These are phyloP conservation scores for Psilocybe azurescens DNA, from an alignment of 768 basidiomycete species.

Conservation along the genomic window DNA sequence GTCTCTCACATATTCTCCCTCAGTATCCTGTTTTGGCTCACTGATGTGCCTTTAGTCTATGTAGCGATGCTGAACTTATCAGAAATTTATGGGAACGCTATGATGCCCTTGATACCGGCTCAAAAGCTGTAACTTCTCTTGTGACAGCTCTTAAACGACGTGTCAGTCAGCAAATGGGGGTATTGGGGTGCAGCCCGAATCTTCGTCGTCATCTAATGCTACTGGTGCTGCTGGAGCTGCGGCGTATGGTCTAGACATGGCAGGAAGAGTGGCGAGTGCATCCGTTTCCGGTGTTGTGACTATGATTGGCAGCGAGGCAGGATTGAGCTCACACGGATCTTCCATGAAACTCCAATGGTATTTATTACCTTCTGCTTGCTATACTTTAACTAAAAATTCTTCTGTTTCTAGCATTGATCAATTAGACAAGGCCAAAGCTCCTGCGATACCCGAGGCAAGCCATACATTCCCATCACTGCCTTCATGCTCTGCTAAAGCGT, in stretches of 20 bases:
- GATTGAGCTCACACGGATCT: slow-evolving; percentile 74
- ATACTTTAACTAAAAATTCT: too few relatives aligned
- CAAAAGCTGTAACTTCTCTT: slow-evolving; percentile 77
- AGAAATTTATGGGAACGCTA: slow-evolving; percentile 82
- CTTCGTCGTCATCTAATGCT: slow-evolving; percentile 13
- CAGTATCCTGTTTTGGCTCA: background rate
- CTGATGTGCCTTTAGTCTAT: slow-evolving; percentile 50
- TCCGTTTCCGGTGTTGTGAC: slow-evolving; percentile 86
- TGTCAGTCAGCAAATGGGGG: slow-evolving; percentile 80
- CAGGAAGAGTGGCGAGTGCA: slow-evolving; percentile 86
- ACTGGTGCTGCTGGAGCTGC: slow-evolving; percentile 40
- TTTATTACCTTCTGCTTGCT: slow-evolving; percentile 20
- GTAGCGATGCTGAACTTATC: slow-evolving; percentile 80
- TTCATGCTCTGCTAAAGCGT: slow-evolving; percentile 73
- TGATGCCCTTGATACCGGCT: slow-evolving; percentile 63
- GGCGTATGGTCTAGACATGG: slow-evolving; percentile 69
- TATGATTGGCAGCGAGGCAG: slow-evolving; percentile 72
- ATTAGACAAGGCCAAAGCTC: slow-evolving; percentile 95
- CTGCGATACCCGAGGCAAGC: slow-evolving; percentile 90
- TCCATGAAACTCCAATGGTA: slow-evolving; percentile 94
- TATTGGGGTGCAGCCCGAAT: slow-evolving; percentile 59
- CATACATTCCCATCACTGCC: slow-evolving; percentile 76
- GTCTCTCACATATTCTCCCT: slow-evolving; percentile 4
- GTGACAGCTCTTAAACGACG: slow-evolving; percentile 86
- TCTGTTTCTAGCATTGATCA: slow-evolving; percentile 82